These are phyloP conservation scores for Funneliformis caledonium DNA, from an alignment of 371 early-diverging fungal genomes.

Conservation along the genomic window DNA sequence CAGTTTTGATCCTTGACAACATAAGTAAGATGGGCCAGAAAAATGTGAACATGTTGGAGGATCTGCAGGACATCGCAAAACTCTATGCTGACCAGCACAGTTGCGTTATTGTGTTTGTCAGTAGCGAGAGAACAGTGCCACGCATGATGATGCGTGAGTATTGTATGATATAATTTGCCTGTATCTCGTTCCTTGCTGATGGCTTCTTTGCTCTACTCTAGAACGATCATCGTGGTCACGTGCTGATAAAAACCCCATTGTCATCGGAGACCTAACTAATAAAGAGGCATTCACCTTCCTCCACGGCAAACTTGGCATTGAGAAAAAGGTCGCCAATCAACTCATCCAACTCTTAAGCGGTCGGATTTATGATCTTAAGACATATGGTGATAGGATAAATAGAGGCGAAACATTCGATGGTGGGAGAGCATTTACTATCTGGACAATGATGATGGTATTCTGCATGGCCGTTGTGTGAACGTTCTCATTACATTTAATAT, in stretches of 20 bases:
- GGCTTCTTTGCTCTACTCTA: slow-evolving; percentile 35
- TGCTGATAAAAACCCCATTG: slow-evolving; percentile 9
- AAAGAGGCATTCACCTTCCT: slow-evolving; percentile 30
- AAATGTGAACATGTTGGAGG: slow-evolving; percentile 10
- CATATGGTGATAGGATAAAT: slow-evolving; percentile 31
- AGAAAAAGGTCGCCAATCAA: slow-evolving; percentile 22
- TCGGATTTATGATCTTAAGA: slow-evolving; percentile 16
- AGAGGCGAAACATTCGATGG: slow-evolving; percentile 20
- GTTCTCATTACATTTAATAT: slow-evolving; percentile 27
- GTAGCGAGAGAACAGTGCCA: slow-evolving; percentile 28
- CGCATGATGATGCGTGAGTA: slow-evolving; percentile 31
- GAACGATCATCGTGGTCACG: slow-evolving; percentile 33
- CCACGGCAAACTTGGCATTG: slow-evolving; percentile 24
- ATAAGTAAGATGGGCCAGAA: slow-evolving; percentile 33
- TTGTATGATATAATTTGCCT: slow-evolving; percentile 29
- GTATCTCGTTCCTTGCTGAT: slow-evolving; percentile 24
- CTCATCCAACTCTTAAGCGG: slow-evolving; percentile 34
- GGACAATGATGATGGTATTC: slow-evolving; percentile 11
- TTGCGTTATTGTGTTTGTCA: slow-evolving; percentile 37
- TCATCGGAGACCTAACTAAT: slow-evolving; percentile 38
- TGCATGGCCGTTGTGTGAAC: slow-evolving; percentile 10
- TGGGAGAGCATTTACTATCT: slow-evolving; percentile 21
- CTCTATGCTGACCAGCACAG: slow-evolving; percentile 18
- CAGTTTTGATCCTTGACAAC: slow-evolving; percentile 35
- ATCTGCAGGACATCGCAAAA: slow-evolving; percentile 35